Evolutionary conservation across 805 yeast species (phyloP).

Genomic region (Candida pseudoglaebosa): DNA sequence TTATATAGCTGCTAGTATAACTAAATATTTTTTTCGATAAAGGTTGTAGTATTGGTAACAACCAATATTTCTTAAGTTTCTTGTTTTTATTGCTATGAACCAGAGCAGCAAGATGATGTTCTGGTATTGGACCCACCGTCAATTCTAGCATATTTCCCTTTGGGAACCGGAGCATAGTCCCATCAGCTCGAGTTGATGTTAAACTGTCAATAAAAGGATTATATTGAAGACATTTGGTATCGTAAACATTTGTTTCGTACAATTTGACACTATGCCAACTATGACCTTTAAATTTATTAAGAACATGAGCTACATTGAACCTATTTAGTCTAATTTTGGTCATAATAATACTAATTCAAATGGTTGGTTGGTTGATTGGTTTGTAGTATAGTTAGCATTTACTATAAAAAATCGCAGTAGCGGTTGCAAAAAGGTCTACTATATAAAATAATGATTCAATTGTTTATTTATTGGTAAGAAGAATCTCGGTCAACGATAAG

Average conservation of each 20-base stretch:
- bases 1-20: constrained; percentile 4
- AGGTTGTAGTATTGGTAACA: constrained; percentile 17
- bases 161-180: constrained; percentile 21
- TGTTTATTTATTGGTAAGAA: not conserved
- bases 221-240: constrained; percentile 11
- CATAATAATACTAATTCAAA: too few relatives aligned
- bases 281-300: constrained; percentile 11
- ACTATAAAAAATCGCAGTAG: too few relatives aligned
- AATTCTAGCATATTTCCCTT: constrained; percentile 18
- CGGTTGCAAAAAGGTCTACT: too few relatives aligned
- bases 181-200: constrained; percentile 22
- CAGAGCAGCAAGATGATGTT: constrained; percentile 1
- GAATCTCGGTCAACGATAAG: not conserved
- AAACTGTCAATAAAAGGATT: constrained; percentile 29
- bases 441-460: too few relatives aligned
- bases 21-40: constrained; percentile 6
- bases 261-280: constrained; percentile 18
- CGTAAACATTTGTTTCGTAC: constrained; percentile 17
- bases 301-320: too few relatives aligned
- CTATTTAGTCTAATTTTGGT: too few relatives aligned
- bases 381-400: too few relatives aligned
- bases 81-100: not conserved
- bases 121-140: constrained; percentile 9
- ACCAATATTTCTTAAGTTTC: constrained; percentile 1
- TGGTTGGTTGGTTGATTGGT: too few relatives aligned